Conservation (phyloP, 176 grass and related monocot genomes). For the Eremochloa ophiuroides region DNA sequence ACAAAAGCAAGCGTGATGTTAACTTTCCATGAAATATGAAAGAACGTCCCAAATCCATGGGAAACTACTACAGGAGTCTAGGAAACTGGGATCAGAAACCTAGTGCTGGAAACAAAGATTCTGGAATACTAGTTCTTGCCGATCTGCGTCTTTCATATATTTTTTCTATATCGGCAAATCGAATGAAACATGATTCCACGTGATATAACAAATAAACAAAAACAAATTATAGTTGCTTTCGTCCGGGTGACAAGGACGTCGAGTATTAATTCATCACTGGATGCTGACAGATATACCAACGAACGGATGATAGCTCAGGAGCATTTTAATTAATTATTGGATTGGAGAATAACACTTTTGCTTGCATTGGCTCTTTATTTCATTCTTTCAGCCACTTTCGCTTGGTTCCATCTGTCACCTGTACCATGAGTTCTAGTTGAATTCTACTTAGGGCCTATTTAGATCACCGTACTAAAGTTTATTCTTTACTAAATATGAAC, state of each 20-base stretch:
- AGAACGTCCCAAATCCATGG: conserved; percentile 14
- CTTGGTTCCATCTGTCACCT: background rate
- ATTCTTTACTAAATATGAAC: no score
- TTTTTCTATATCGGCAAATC: background rate
- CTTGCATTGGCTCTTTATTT: background rate
- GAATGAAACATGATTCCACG: background rate
- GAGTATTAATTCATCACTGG: background rate
- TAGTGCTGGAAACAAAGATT: conserved; percentile 7
- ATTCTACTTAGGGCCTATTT: no score
- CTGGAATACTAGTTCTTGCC: background rate
- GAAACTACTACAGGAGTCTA: background rate
- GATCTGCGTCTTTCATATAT: background rate
- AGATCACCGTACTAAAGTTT: no score
- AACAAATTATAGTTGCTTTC: background rate
- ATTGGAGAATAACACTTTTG: background rate
- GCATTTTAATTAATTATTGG: background rate
- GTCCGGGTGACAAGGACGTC: background rate
- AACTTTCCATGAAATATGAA: background rate
- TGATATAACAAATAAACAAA: background rate
- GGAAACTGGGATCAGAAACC: background rate
- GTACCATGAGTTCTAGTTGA: background rate
- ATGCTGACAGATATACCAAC: conserved; percentile 3
- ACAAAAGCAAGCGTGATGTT: background rate
- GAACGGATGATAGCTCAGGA: conserved; percentile 4
- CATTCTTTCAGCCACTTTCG: background rate